phyloP scores from a whole-genome alignment of 768 basidiomycete genomes.

The Calocera cornea region DNA sequence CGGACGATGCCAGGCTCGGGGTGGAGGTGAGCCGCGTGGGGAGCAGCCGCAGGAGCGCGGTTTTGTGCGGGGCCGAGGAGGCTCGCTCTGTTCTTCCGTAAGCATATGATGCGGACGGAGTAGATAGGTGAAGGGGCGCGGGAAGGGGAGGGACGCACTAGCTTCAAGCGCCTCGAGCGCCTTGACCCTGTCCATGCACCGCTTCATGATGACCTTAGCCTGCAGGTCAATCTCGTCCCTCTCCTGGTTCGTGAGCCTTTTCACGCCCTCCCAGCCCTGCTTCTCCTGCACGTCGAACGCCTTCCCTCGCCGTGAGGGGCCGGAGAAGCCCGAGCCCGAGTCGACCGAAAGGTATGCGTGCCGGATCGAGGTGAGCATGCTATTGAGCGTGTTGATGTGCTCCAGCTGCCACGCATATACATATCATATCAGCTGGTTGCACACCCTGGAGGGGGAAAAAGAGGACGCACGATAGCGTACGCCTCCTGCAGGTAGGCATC shows the following conservation, averaged over 20 bases:
- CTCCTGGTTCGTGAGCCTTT: constrained; percentile 73
- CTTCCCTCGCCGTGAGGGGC: constrained; percentile 39
- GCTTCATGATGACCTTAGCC: constrained; percentile 68
- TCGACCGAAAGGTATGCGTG: constrained; percentile 79
- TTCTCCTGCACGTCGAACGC: constrained; percentile 42
- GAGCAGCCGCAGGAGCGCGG: constrained; percentile 50
- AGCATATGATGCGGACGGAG: constrained; percentile 12
- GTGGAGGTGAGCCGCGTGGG: constrained; percentile 56
- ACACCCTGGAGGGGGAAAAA: constrained; percentile 4
- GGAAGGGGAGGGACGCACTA: constrained; percentile 39
- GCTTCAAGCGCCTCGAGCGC: constrained; percentile 82
- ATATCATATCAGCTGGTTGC: constrained; percentile 1
- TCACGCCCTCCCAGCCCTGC: constrained; percentile 47
- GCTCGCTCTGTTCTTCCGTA: constrained; percentile 55
- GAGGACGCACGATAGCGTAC: constrained; percentile 47
- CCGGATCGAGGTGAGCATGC: constrained; percentile 62
- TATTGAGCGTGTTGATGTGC: constrained; percentile 54
- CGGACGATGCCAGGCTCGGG: constrained; percentile 41
- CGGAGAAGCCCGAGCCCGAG: constrained; percentile 32
- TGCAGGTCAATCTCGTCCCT: constrained; percentile 93
- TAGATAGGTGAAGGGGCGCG: constrained; percentile 11
- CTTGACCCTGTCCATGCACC: constrained; percentile 75
- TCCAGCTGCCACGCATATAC: constrained; percentile 43
- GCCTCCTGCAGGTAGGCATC: constrained; percentile 65
- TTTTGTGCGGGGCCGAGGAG: constrained; percentile 41